A percentile compares a stretch with the other conserved stretches of the same genome.
These are phyloP conservation scores for Colletotrichum trifolii DNA, from an alignment of 2,329 filamentous ascomycete genomes.

Conservation along the genomic window DNA sequence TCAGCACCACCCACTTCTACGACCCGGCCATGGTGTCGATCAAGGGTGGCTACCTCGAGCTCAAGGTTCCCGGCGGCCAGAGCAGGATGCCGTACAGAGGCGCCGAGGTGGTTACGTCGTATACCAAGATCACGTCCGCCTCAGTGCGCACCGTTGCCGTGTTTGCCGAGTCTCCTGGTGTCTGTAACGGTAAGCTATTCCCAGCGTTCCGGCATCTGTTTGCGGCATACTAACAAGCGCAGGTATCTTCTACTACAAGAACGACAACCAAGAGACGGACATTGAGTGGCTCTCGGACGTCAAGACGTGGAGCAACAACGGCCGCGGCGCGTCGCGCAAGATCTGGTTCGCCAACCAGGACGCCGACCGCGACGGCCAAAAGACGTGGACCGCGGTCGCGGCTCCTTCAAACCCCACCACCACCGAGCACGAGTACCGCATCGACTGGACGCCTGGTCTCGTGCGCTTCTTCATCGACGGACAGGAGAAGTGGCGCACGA, in stretches of 20 bases:
- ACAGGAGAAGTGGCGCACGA: slow-evolving; percentile 40
- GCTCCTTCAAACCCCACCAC: slow-evolving; percentile 40
- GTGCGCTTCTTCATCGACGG: slow-evolving; percentile 44
- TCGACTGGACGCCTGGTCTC: slow-evolving; percentile 43
- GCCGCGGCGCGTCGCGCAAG: slow-evolving; percentile 32
- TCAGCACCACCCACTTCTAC: slow-evolving; percentile 34
- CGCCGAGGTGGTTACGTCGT: slow-evolving; percentile 41
- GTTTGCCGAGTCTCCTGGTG: slow-evolving; percentile 42
- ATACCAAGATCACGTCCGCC: slow-evolving; percentile 44
- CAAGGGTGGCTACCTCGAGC: slow-evolving; percentile 44
- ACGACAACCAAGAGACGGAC: slow-evolving; percentile 44
- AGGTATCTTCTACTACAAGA: slow-evolving; percentile 47
- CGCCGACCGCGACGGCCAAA: slow-evolving; percentile 33
- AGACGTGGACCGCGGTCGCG: slow-evolving; percentile 26
- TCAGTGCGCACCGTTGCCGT: slow-evolving; percentile 45
- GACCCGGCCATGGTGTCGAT: slow-evolving; percentile 36
- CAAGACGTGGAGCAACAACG: slow-evolving; percentile 41
- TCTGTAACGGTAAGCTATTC: slow-evolving; percentile 44
- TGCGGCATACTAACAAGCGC: background rate
- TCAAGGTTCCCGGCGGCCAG: slow-evolving; percentile 43
- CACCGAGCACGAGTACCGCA: slow-evolving; percentile 46
- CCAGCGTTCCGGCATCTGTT: too few relatives aligned
- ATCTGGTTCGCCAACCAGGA: slow-evolving; percentile 47
- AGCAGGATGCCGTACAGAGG: slow-evolving; percentile 39
- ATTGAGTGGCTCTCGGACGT: slow-evolving; percentile 48